Evolutionary conservation across 768 basidiomycete genomes (phyloP).

Genomic region (Calocybe cyanea): DNA sequence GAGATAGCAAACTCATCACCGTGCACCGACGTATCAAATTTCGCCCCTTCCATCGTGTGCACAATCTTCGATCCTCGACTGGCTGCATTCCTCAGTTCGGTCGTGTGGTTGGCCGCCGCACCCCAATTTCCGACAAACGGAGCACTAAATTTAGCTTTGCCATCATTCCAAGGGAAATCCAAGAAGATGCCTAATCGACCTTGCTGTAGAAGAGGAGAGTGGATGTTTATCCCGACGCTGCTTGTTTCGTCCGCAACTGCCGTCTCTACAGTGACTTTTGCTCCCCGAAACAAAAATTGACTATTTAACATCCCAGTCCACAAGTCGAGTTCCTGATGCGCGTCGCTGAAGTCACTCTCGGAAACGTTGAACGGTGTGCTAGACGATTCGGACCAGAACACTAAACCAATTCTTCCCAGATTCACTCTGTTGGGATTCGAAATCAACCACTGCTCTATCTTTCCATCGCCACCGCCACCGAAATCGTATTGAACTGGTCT

Average conservation of each 20-base stretch:
- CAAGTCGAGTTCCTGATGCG: conserved; percentile 44
- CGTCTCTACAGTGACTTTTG: conserved; percentile 34
- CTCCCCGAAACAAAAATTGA: conserved; percentile 34
- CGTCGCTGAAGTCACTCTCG: conserved; percentile 32
- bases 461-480: conserved; percentile 41
- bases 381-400: conserved; percentile 28
- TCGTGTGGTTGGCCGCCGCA: conserved; percentile 44
- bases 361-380: conserved; percentile 28
- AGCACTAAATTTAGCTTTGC: conserved; percentile 48
- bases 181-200: conserved; percentile 45
- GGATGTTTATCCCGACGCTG: conserved; percentile 35
- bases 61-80: conserved; percentile 32
- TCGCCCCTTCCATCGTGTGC: conserved; percentile 37
- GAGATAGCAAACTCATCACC: conserved; percentile 36
- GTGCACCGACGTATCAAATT: conserved; percentile 39
- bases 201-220: conserved; percentile 35
- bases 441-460: conserved; percentile 54
- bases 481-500: conserved; percentile 48
- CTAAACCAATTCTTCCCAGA: conserved; percentile 46
- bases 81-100: conserved; percentile 24
- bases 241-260: conserved; percentile 35
- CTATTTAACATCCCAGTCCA: conserved; percentile 53
- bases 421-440: conserved; percentile 57
- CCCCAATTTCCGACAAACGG: conserved; percentile 57
- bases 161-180: conserved; percentile 63